Evolutionary conservation across 768 basidiomycete genomes (phyloP).

Genomic region (Termitomyces bulborhizus): DNA sequence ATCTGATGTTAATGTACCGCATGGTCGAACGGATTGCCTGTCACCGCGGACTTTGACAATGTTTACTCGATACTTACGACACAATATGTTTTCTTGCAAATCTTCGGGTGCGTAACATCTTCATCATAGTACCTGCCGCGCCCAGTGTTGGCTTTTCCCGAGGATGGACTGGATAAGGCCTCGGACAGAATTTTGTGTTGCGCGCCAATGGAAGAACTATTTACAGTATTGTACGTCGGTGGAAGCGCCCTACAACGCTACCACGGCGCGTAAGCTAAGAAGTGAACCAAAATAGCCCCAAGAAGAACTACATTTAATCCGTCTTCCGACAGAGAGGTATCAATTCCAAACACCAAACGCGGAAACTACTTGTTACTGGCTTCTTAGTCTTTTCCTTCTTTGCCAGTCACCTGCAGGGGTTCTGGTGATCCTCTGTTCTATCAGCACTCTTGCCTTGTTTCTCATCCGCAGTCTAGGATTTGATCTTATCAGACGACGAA

Average conservation of each 20-base stretch:
- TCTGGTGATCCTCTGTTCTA: too few species aligned
- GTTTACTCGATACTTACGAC: not conserved
- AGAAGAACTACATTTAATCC: not conserved
- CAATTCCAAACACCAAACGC: too few species aligned
- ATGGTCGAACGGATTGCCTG: conserved; percentile 7
- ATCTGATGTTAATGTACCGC: conserved; percentile 1
- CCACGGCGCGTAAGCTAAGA: conserved; percentile 2
- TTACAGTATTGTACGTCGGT: not conserved
- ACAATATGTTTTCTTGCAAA: too few species aligned
- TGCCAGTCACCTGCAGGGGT: conserved; percentile 9
- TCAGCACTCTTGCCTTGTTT: not conserved
- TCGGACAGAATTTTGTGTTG: not conserved
- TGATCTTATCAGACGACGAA: not conserved
- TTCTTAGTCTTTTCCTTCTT: conserved; percentile 3
- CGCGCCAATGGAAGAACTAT: not conserved
- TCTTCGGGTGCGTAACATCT: not conserved
- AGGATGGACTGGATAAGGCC: not conserved
- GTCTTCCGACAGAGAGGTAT: too few species aligned
- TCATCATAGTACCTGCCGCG: not conserved
- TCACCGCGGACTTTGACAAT: conserved; percentile 6
- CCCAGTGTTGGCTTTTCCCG: not conserved
- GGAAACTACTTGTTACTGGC: not conserved
- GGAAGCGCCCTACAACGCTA: conserved; percentile 1
- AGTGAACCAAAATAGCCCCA: not conserved
- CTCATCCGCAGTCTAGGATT: not conserved